Percentiles rank a stretch among this genome's conserved stretches.
Conservation (phyloP, 2,329 filamentous ascomycete species). For the Claviceps purpurea region DNA sequence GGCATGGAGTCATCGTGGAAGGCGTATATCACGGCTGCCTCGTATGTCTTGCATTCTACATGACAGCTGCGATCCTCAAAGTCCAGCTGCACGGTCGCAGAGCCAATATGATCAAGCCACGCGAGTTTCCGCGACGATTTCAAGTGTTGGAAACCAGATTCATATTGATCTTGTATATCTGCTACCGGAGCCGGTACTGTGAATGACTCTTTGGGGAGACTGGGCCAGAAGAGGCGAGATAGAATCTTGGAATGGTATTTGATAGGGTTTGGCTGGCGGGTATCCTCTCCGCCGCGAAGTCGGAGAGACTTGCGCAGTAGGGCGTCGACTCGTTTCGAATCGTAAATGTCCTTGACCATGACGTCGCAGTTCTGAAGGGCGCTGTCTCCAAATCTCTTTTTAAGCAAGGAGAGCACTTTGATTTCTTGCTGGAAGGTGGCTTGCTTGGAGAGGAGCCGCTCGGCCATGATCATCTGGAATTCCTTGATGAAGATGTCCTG, state of each 20-base stretch:
- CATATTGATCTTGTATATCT: conserved; percentile 56
- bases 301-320: conserved; percentile 40
- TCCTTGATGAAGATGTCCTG: conserved; percentile 91
- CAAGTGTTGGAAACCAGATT: conserved; percentile 60
- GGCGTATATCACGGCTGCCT: conserved; percentile 75
- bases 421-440: conserved; percentile 64
- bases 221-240: conserved; percentile 88
- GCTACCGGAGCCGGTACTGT: conserved; percentile 44
- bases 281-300: conserved; percentile 8
- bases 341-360: conserved; percentile 87
- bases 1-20: conserved; percentile 43
- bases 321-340: conserved; percentile 62
- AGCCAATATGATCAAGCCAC: conserved; percentile 75
- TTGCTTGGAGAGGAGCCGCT: conserved; percentile 58
- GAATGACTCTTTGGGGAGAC: conserved; percentile 58
- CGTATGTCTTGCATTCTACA: conserved; percentile 66
- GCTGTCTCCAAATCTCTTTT: conserved; percentile 74
- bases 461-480: conserved; percentile 77
- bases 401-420: conserved; percentile 73
- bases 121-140: conserved; percentile 77
- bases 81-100: conserved; percentile 67
- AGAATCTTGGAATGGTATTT: conserved; percentile 71
- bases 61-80: conserved; percentile 65
- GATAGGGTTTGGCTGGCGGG: conserved; percentile 8
- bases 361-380: conserved; percentile 89